Conservation (phyloP, 345 rosid genomes). For the Syzygium aqueum region DNA sequence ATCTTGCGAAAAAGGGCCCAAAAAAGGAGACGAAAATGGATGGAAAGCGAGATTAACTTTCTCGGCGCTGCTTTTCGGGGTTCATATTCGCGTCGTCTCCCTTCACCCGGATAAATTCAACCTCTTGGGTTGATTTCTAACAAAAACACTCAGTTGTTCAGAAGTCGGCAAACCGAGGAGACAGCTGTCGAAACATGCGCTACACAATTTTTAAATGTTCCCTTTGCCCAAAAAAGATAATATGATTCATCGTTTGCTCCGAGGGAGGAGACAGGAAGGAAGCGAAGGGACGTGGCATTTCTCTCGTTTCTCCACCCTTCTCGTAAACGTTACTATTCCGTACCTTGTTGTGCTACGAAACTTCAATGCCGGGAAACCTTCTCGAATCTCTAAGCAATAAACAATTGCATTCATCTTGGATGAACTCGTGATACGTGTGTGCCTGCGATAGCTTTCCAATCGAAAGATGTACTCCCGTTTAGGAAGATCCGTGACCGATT, state of each 20-base stretch:
- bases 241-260: not conserved
- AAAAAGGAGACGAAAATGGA: not conserved
- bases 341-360: not conserved
- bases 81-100: not conserved
- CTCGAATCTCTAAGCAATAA: not conserved
- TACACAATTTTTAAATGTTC: not conserved
- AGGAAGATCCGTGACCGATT: not conserved
- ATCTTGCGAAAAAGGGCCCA: not conserved
- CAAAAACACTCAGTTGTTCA: not conserved
- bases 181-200: not conserved
- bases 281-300: not conserved
- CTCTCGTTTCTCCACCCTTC: not conserved
- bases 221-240: not conserved
- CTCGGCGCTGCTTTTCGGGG: not conserved
- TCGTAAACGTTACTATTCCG: not conserved
- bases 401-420: not conserved
- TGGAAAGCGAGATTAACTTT: not conserved
- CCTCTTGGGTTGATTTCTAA: not conserved
- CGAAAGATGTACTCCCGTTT: not conserved
- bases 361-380: not conserved
- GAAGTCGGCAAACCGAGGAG: not conserved
- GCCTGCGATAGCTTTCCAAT: not conserved
- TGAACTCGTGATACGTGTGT: not conserved
- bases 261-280: not conserved
- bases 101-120: not conserved